A percentile compares a stretch with the other conserved stretches of the same genome.
Conservation (phyloP, 2,329 filamentous ascomycete genomes). For the Phaeosphaeria sp. region DNA sequence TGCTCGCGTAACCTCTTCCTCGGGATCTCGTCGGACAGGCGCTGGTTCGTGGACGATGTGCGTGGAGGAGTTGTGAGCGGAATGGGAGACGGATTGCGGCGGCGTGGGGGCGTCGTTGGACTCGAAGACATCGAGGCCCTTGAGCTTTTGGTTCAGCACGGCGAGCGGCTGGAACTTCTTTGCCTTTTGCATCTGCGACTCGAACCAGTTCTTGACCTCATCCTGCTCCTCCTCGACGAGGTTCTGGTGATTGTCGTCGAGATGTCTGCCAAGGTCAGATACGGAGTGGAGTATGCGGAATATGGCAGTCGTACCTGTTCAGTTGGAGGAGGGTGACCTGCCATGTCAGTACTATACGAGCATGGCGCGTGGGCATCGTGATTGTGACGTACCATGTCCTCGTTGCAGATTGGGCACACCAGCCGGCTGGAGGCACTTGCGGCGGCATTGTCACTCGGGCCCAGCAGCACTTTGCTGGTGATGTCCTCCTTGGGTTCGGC, state of each 20-base stretch:
- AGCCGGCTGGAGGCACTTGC: constrained; percentile 70
- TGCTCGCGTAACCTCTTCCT: constrained; percentile 83
- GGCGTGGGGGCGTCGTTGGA: constrained; percentile 74
- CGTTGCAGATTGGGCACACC: constrained; percentile 95
- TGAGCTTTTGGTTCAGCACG: constrained; percentile 90
- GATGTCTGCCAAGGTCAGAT: constrained; percentile 59
- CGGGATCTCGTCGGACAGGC: constrained; percentile 68
- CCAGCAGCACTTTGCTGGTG: constrained; percentile 78
- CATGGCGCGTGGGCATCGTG: constrained; percentile 17
- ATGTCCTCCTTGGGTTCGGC: constrained; percentile 75
- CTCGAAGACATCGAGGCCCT: constrained; percentile 91
- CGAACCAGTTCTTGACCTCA: constrained; percentile 96
- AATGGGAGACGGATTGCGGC: constrained; percentile 41
- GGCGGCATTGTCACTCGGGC: constrained; percentile 62
- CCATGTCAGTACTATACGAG: constrained; percentile 29
- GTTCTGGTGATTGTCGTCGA: constrained; percentile 90
- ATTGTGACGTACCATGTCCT: constrained; percentile 80
- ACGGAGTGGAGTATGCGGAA: constrained; percentile 7
- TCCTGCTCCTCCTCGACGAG: constrained; percentile 87
- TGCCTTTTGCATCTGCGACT: constrained; percentile 90
- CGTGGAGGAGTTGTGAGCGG: constrained; percentile 37
- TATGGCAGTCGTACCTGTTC: constrained; percentile 58
- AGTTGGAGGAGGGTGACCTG: constrained; percentile 91
- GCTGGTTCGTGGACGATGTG: constrained; percentile 42
- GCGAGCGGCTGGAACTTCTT: constrained; percentile 92